Conservation (phyloP, 2,329 filamentous ascomycete genomes). For the Apiospora koreana region DNA sequence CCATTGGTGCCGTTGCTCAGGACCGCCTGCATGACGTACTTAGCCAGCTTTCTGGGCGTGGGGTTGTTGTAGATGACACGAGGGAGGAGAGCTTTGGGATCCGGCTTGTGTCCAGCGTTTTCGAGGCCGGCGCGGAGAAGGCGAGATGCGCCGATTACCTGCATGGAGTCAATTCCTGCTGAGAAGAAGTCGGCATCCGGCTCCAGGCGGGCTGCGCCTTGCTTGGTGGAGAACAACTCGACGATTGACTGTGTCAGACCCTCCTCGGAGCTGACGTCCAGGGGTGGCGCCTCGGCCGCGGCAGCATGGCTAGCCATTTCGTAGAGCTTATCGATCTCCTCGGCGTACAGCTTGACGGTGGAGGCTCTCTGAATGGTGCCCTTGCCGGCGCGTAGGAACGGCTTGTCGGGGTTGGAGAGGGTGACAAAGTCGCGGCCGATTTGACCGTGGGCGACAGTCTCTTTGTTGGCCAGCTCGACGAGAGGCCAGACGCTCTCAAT, state of each 20-base stretch:
- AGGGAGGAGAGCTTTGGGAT: slow-evolving; percentile 29
- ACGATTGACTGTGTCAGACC: slow-evolving; percentile 31
- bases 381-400: slow-evolving; percentile 3
- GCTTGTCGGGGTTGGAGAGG: neutral
- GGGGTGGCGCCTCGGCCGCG: slow-evolving; percentile 21
- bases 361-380: neutral
- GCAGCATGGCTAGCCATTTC: slow-evolving; percentile 18
- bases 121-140: slow-evolving; percentile 37
- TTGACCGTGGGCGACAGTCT: slow-evolving; percentile 47
- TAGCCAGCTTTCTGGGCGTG: slow-evolving; percentile 35
- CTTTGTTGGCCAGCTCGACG: slow-evolving; percentile 43
- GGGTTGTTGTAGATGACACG: slow-evolving; percentile 42
- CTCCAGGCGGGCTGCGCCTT: slow-evolving; percentile 29
- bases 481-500: slow-evolving; percentile 46
- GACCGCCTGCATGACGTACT: slow-evolving; percentile 31
- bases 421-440: slow-evolving; percentile 9
- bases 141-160: slow-evolving; percentile 39
- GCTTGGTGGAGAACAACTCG: slow-evolving; percentile 29
- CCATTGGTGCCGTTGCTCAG: slow-evolving; percentile 17
- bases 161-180: slow-evolving; percentile 41
- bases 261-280: slow-evolving; percentile 33
- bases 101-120: slow-evolving; percentile 29
- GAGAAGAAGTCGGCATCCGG: slow-evolving; percentile 41
- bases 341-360: neutral
- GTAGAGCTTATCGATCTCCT: slow-evolving; percentile 4